Evolutionary conservation across 2,329 filamentous ascomycete genomes (phyloP), one percentile per base, ranked within the genome.

Genomic region (Diplodia intermedia): DNA sequence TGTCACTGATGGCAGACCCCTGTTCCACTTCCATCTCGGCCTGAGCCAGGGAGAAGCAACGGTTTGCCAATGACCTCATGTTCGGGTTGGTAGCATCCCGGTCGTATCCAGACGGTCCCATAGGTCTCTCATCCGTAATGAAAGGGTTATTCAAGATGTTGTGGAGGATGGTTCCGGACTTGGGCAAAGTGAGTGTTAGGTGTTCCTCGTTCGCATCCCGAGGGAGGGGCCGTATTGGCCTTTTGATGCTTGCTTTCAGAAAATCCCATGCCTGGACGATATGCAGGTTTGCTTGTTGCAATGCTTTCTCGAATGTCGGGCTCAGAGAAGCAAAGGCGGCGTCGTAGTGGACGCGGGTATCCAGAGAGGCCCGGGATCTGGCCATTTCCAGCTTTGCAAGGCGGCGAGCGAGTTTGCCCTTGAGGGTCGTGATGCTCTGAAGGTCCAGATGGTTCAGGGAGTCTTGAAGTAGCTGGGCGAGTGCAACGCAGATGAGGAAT

Each of bases 331-430:
- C 57, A 53, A 81, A 78, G 4, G 82, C 69, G 2, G 69, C 29
- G 2, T 73, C 68, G 57, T 79, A 79, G 4, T 70, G 62, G 15
- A 50, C 33, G 33, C 18, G 23, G 20, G 36, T 36, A 14, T 52
- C 20, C 8, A 68, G 15, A 18, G 68, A 68, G 55, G 74, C 68
- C 7, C 71, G 66, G 36, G 65, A 62, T 18, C 73, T 76, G 56
- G 84, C 82, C 0, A 73, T 71, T 38, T 88, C 83, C 0, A 90
- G 71, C 72, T 90, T 90, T 0, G 83, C 84, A 15, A 90, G 80
- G 0, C 88, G 84, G 26, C 85, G 82, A 69, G 83, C 84, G 0
- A 89, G 75, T 72, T 89, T 90, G 38, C 82, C 76, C 57, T 80
- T 82, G 5, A 89, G 71, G 18, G 79, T 72, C 2, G 77, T 73